Conservation (phyloP, 1,284 basidiomycete species). For the Nidula niveotomentosa region DNA sequence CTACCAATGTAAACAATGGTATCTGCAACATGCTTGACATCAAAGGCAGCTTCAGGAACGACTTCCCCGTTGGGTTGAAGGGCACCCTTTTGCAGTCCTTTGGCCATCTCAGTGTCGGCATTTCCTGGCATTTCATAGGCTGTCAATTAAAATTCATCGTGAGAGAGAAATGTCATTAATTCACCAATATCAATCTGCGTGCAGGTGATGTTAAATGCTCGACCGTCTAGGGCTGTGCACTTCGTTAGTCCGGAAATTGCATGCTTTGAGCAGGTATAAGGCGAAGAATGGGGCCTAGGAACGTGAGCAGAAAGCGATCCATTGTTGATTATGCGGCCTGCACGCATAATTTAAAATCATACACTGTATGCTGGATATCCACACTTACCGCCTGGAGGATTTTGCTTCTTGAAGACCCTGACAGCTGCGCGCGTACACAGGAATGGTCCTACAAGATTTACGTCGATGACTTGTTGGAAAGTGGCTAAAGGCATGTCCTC, state of each 20-base stretch:
- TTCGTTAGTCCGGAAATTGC: conserved; percentile 78
- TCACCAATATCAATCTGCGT: conserved; percentile 82
- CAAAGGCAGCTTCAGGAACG: conserved; percentile 62
- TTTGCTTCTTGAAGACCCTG: conserved; percentile 70
- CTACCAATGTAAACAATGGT: conserved; percentile 71
- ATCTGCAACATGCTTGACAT: conserved; percentile 69
- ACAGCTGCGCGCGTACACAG: conserved; percentile 80
- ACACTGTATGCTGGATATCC: background rate
- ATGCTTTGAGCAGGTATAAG: conserved; percentile 81
- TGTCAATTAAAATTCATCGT: background rate
- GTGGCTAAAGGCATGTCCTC: conserved; percentile 63
- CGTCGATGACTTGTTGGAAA: conserved; percentile 65
- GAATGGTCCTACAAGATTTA: conserved; percentile 74
- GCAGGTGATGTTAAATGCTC: conserved; percentile 70
- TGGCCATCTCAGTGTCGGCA: conserved; percentile 60
- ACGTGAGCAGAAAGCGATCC: conserved; percentile 76
- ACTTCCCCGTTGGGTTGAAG: conserved; percentile 70
- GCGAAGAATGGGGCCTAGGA: conserved; percentile 65
- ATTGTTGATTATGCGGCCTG: conserved; percentile 82
- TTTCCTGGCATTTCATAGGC: conserved; percentile 47
- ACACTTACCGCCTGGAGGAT: conserved; percentile 65
- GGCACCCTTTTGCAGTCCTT: conserved; percentile 43
- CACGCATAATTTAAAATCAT: background rate
- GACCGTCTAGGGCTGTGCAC: conserved; percentile 74
- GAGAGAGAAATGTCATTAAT: background rate